Conservation (phyloP, 441 rosid genomes). For the Isatis lusitanica region DNA sequence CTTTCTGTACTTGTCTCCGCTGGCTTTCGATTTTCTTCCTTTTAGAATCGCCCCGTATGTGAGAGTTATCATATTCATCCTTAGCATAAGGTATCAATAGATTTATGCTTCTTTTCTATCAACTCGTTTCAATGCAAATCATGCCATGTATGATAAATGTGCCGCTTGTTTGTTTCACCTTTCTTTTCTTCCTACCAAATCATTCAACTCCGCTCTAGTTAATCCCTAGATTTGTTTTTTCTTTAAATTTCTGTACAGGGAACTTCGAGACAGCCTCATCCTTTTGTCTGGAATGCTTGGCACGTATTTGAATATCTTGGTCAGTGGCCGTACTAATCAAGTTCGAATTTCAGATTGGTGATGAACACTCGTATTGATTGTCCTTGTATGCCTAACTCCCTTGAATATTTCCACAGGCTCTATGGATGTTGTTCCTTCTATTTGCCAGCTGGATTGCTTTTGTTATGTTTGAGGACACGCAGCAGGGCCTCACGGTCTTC, state of each 20-base stretch:
- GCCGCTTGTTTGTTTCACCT: neutral
- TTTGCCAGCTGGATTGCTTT: conserved; percentile 93
- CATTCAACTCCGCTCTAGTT: conserved; percentile 1
- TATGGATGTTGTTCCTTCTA: conserved; percentile 83
- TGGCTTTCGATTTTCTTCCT: conserved; percentile 70
- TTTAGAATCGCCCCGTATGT: conserved; percentile 85
- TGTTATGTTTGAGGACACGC: conserved; percentile 95
- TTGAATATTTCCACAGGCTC: conserved; percentile 65
- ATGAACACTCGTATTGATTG: conserved; percentile 6
- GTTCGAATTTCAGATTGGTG: neutral
- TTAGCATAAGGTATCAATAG: conserved; percentile 67
- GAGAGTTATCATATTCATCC: conserved; percentile 78
- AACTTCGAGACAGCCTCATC: conserved; percentile 61
- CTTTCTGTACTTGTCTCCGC: conserved; percentile 73
- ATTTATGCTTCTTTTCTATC: conserved; percentile 1
- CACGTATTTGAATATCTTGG: conserved; percentile 87
- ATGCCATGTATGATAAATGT: neutral
- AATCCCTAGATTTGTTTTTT: conserved; percentile 24
- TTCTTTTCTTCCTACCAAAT: neutral
- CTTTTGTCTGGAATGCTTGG: conserved; percentile 90
- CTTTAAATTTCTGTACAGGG: conserved; percentile 48
- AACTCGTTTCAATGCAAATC: neutral
- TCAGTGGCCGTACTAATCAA: conserved; percentile 42
- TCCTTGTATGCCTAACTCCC: conserved; percentile 2
- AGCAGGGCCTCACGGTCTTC: conserved; percentile 68